Base-by-base conservation (phyloP, 257 asterid species). In the Lycium barbarum region DNA sequence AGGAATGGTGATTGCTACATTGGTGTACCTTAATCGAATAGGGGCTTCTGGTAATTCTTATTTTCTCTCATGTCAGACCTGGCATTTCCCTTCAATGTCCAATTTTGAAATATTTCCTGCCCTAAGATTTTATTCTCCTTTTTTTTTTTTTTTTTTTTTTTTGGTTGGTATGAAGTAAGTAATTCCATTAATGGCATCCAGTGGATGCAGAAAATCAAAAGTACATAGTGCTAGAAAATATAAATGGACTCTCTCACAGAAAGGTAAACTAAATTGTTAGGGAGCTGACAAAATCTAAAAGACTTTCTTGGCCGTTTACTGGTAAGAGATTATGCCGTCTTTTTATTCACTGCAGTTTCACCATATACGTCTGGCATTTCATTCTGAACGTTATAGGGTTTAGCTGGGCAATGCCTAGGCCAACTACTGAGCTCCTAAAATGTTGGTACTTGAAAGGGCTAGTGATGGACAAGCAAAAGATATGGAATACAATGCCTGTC, bases 1-100 rank as follows among this genome's bases (percentile, higher is more conserved):
- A 38, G 99, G 99, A 85, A 96, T 96, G 99, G 99, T 96, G 94
- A 94, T 96, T 79, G 98, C 99, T 9, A 96, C 98, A 67, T 86
- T 94, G 89, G 90, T 93, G 86, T 93, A 93, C 91, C 91, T 96
- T 81, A 93, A 90, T 87, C 98, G 99, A 85, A 94, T 91, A 83
- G 98, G 98, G 83, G 97, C 97, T 89, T 94, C 97, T 91, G 99
- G 99, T 96, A 90, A 83, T 63, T 54, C 55, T 80, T 78, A 80
- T 76, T 83, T 90, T 79, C 88, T 53, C 26, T 76, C 62, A 51
- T 26, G 63, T 76, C 82, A 26, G 82, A 26, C 47, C 82, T 76
- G 82, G 15, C 45, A 76, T 74, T 74, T 74, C 59, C 61, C 45
- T 22, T 74, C 58, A 47, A 4, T 73, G 38, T 73, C 54, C 40